phyloP scores from a whole-genome alignment of 2,329 filamentous ascomycete genomes.

The Scedosporium minutisporum region DNA sequence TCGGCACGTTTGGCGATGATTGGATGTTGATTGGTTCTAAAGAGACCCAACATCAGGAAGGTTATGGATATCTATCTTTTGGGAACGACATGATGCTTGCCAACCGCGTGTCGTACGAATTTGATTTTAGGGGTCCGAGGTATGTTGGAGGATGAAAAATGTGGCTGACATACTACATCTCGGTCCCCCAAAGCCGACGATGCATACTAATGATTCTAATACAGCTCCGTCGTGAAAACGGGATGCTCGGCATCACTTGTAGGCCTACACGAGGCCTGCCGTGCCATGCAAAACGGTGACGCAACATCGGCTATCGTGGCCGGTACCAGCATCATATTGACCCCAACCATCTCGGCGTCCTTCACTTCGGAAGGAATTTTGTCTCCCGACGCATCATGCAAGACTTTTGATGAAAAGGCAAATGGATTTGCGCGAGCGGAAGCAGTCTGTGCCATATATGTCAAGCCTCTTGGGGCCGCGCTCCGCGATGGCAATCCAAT shows the following conservation, averaged over 20 bases:
- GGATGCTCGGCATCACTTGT: constrained; percentile 25
- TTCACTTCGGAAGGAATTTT: constrained; percentile 20
- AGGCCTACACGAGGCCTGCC: constrained; percentile 22
- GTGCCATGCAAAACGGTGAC: constrained; percentile 17
- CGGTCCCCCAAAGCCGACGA: neutral
- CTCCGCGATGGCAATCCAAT: constrained; percentile 45
- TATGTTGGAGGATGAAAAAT: constrained; percentile 3
- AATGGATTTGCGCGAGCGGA: constrained; percentile 52
- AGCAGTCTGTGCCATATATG: constrained; percentile 41
- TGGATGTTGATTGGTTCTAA: constrained; percentile 7
- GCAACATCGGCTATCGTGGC: constrained; percentile 20
- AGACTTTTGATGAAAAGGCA: constrained; percentile 25
- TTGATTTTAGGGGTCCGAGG: constrained; percentile 22
- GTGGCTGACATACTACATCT: too few relatives aligned
- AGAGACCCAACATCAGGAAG: constrained; percentile 6
- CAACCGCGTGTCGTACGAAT: constrained; percentile 24
- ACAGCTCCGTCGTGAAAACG: constrained; percentile 24
- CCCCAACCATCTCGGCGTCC: constrained; percentile 15
- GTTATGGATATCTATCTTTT: constrained; percentile 14
- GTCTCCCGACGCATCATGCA: constrained; percentile 40
- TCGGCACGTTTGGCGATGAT: constrained; percentile 11
- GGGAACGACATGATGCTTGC: constrained; percentile 16
- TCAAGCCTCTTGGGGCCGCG: constrained; percentile 48
- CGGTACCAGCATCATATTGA: constrained; percentile 22
- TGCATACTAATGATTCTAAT: neutral